phyloP scores from a whole-genome alignment of 495 filamentous ascomycete genomes.

The Niebla homalea region DNA sequence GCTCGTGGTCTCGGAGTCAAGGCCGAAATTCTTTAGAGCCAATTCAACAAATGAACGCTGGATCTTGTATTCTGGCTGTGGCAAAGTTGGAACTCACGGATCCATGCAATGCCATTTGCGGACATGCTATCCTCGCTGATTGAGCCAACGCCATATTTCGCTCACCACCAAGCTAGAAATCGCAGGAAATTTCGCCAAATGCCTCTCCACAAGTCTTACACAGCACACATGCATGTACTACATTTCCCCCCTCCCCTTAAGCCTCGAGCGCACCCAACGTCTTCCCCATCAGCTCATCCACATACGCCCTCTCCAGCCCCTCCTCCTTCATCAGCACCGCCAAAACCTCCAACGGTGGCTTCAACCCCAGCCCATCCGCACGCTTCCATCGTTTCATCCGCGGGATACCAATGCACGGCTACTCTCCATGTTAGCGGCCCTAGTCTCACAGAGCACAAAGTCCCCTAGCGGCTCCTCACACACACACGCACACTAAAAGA shows the following conservation, averaged over 20 bases:
- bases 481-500: too few species aligned
- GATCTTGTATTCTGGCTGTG: too few species aligned
- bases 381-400: slow-evolving; percentile 79
- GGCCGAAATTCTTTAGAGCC: too few species aligned
- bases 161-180: too few species aligned
- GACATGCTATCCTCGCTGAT: too few species aligned
- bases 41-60: too few species aligned
- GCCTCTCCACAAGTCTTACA: not conserved
- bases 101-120: too few species aligned
- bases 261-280: slow-evolving; percentile 1
- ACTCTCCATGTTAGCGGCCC: not conserved
- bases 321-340: slow-evolving; percentile 68
- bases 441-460: not conserved
- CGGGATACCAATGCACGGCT: slow-evolving; percentile 83
- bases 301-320: slow-evolving; percentile 49
- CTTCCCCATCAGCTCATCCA: slow-evolving; percentile 61
- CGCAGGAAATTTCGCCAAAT: not conserved
- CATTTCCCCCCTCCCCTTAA: not conserved
- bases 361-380: slow-evolving; percentile 61
- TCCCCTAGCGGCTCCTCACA: not conserved
- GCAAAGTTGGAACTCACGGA: too few species aligned
- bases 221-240: not conserved
- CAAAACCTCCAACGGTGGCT: slow-evolving; percentile 85
- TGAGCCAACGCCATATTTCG: not conserved
- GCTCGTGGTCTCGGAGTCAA: not conserved